Percentiles rank a stretch among this genome's conserved stretches.
phyloP scores from a whole-genome alignment of 192 early-diverging fungal genomes.

The Phlyctochytrium bullatum region DNA sequence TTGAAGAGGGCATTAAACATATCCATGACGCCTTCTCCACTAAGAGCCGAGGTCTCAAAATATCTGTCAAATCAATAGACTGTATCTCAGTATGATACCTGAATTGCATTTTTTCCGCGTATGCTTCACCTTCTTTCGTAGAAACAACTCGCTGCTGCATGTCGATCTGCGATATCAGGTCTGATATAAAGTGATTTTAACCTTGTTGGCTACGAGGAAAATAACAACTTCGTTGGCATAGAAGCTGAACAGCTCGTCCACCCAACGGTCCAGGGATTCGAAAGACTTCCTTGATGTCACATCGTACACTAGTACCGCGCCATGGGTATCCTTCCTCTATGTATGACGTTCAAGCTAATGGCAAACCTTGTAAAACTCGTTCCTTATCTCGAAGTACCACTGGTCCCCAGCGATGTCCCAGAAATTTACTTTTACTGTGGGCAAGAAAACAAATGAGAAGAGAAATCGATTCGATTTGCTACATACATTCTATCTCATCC shows the following conservation, averaged over 20 bases:
- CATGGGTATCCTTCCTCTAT: background rate
- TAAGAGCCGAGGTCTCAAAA: slow-evolving; percentile 49
- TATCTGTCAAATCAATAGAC: slow-evolving; percentile 30
- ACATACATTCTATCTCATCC: slow-evolving; percentile 39
- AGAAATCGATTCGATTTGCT: background rate
- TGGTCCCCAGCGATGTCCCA: slow-evolving; percentile 59
- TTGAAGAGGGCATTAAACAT: slow-evolving; percentile 47
- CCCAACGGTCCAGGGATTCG: slow-evolving; percentile 39
- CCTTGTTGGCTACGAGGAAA: slow-evolving; percentile 51
- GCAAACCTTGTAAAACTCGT: slow-evolving; percentile 64
- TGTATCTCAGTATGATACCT: slow-evolving; percentile 16
- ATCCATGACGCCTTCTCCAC: slow-evolving; percentile 42
- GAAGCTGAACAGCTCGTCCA: slow-evolving; percentile 42
- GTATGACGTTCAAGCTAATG: background rate
- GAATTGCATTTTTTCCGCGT: slow-evolving; percentile 32
- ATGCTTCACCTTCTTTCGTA: slow-evolving; percentile 35
- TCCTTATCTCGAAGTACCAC: slow-evolving; percentile 54
- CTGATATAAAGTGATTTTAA: no score
- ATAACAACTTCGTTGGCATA: slow-evolving; percentile 31
- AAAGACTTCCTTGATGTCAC: slow-evolving; percentile 32
- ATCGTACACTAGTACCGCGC: slow-evolving; percentile 43
- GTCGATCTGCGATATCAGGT: no score
- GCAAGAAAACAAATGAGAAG: background rate
- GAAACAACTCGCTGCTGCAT: slow-evolving; percentile 35
- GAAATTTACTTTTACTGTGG: slow-evolving; percentile 59